These are phyloP conservation scores for Phytophthora kernoviae DNA, from an alignment of 352 stramenopile species.

Conservation along the genomic window DNA sequence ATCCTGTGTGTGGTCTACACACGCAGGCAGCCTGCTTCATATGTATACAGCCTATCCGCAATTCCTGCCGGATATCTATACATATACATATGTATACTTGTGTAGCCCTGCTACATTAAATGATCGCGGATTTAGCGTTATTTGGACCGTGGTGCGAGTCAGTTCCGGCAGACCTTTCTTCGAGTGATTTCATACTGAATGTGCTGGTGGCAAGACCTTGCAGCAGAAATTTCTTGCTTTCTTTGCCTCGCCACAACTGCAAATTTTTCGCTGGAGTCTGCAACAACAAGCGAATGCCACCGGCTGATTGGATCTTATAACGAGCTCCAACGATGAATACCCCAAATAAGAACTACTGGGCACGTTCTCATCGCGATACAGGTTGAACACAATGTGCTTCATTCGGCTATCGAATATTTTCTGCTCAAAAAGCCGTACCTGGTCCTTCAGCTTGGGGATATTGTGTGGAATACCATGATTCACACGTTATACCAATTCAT, in stretches of 20 bases:
- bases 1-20: too few species aligned
- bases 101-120: too few species aligned
- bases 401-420: conserved; percentile 9
- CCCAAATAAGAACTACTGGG: conserved; percentile 1
- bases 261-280: conserved; percentile 2
- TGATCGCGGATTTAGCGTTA: conserved; percentile 21
- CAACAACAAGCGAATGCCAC: conserved; percentile 11
- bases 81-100: too few species aligned
- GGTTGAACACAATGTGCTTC: conserved; percentile 11
- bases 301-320: neutral
- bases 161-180: neutral
- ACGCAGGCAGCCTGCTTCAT: too few species aligned
- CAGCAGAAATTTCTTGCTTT: conserved; percentile 11
- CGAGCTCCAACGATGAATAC: conserved; percentile 13
- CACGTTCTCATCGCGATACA: conserved; percentile 1
- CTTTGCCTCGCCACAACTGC: conserved; percentile 9
- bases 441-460: conserved; percentile 5
- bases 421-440: conserved; percentile 3
- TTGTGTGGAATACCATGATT: neutral
- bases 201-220: conserved; percentile 8
- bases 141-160: neutral
- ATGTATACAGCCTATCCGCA: too few species aligned
- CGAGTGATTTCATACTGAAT: conserved; percentile 9
- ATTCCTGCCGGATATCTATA: too few species aligned
- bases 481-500: conserved; percentile 8